These are phyloP conservation scores for Xylaria sp. DNA, from an alignment of 2,329 filamentous ascomycete species.

Conservation along the genomic window DNA sequence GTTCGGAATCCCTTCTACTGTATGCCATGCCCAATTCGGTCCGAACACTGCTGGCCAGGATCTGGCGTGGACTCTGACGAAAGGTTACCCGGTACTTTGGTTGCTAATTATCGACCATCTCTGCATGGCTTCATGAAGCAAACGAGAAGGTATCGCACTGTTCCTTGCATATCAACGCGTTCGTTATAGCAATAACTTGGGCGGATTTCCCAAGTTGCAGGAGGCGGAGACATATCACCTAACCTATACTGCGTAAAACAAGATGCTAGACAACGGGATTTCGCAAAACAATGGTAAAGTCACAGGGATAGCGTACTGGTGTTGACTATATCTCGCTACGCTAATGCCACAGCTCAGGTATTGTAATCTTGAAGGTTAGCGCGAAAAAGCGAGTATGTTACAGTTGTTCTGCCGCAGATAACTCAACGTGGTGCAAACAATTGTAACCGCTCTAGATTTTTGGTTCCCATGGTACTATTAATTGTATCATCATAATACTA, in stretches of 20 bases:
- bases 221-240: background rate
- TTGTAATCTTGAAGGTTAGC: background rate
- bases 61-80: background rate
- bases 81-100: background rate
- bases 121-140: background rate
- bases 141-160: too few species aligned
- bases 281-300: background rate
- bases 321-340: background rate
- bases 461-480: slow-evolving; percentile 15
- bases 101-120: background rate
- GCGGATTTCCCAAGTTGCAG: background rate
- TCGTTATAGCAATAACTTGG: background rate
- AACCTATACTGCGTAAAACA: background rate
- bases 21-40: background rate
- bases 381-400: background rate
- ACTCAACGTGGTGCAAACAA: background rate
- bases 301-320: background rate
- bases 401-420: background rate
- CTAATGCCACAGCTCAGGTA: slow-evolving; percentile 2
- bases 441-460: slow-evolving; percentile 12
- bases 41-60: background rate
- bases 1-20: background rate
- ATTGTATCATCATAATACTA: background rate
- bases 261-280: background rate
- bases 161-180: slow-evolving; percentile 1